Evolutionary conservation across 768 basidiomycete genomes (phyloP), one percentile per base, ranked within the genome.

Genomic region (Pleurotus citrinopileatus): DNA sequence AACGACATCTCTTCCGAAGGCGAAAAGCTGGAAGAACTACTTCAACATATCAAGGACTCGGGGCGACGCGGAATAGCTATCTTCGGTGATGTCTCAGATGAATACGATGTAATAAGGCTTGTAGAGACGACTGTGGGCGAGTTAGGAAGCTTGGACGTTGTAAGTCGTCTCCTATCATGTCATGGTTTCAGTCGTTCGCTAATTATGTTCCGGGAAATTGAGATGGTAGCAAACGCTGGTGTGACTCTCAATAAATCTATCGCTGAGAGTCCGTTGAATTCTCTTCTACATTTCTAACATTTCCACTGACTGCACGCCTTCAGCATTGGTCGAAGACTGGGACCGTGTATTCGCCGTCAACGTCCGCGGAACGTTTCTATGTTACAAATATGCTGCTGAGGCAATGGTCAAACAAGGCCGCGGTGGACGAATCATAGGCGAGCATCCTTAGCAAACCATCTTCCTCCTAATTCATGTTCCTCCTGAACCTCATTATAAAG

Each of bases 191-290:
- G 19, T 43, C 5, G 7, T 13, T 7, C 12, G 37, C 20, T 17
- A 20, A 3, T 26, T 3, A 2, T 12, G 23, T 17, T 19, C 23
- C 22, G 34, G 23, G 6, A 15, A 19, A 19, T 32, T 10, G 55
- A 73, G 72, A 73, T 77, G 73, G 68, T 79, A 2, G 76, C 77
- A 3, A 79, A 79, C 61, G 77, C 76, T 4, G 76, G 76, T 1
- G 66, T 74, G 42, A 48, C 55, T 42, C 25, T 46, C 3, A 9
- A 55, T 2, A 55, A 56, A 28, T 42, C 58, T 4, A 45, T 68
- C 42, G 15, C 61, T 9, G 64, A 67, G 13, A 55, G 65, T 64
- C 55, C 38, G 29, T 19, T 48, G n/a, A 17, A 27, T 37, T 44
- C 4, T 22, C 23, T 23, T 34, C 38, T n/a, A 32, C n/a, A 15